Conservation (phyloP, 164 flowering plant species). For the Dillenia turbinata region DNA sequence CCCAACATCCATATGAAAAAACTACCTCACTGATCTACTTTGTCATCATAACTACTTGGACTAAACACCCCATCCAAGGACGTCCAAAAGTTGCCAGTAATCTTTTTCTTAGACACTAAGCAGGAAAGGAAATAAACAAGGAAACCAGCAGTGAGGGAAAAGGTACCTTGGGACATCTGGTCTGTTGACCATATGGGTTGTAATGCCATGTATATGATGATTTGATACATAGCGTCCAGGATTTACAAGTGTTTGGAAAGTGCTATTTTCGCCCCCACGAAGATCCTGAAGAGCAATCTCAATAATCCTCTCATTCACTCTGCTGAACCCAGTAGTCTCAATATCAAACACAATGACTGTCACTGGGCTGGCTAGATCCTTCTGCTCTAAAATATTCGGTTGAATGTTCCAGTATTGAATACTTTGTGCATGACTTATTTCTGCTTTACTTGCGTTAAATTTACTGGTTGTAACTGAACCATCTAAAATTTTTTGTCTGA, state of each 20-base stretch:
- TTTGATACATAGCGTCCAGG: slow-evolving; percentile 63
- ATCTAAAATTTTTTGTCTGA: slow-evolving; percentile 33
- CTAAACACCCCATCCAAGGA: no score
- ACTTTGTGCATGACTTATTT: slow-evolving; percentile 23
- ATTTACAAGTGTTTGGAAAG: slow-evolving; percentile 80
- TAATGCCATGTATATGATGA: slow-evolving; percentile 60
- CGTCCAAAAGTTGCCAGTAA: no score
- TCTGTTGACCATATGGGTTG: slow-evolving; percentile 67
- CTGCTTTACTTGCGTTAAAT: slow-evolving; percentile 24
- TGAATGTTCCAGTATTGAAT: slow-evolving; percentile 31
- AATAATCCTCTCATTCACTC: slow-evolving; percentile 53
- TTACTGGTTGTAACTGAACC: slow-evolving; percentile 27
- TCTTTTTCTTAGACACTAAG: no score
- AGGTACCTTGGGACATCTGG: slow-evolving; percentile 78
- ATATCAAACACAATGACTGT: slow-evolving; percentile 69
- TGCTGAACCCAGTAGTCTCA: slow-evolving; percentile 85
- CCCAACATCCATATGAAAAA: no score
- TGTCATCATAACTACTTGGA: no score
- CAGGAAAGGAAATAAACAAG: neutral
- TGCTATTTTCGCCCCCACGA: slow-evolving; percentile 76
- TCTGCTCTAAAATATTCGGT: slow-evolving; percentile 26
- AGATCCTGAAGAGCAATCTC: slow-evolving; percentile 89
- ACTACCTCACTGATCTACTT: no score
- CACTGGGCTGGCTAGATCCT: slow-evolving; percentile 34
- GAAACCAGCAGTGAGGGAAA: neutral